Percentiles rank a stretch among this genome's conserved stretches.
Evolutionary conservation across 495 filamentous ascomycete species (phyloP).

Genomic region (Cetradonia linearis): DNA sequence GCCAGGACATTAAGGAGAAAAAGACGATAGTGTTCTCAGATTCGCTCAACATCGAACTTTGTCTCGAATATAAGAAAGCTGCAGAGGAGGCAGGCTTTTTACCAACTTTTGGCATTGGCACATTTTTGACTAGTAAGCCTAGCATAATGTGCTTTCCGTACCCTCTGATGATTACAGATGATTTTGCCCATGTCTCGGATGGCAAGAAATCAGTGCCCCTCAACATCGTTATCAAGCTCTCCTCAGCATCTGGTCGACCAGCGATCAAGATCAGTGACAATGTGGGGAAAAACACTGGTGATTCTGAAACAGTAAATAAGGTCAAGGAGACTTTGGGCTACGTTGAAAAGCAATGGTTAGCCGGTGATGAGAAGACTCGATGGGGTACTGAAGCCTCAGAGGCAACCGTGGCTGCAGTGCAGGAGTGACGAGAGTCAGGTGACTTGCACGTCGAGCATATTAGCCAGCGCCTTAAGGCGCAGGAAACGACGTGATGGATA

Average conservation of each 20-base stretch:
- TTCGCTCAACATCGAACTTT: constrained; percentile 81
- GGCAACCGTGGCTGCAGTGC: constrained; percentile 6
- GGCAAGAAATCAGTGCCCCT: constrained; percentile 81
- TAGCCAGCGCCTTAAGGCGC: background rate
- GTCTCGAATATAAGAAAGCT: constrained; percentile 75
- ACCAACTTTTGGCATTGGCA: constrained; percentile 85
- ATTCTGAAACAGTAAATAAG: constrained; percentile 61
- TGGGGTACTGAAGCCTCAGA: constrained; percentile 45
- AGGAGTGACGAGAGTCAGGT: background rate
- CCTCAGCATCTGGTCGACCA: constrained; percentile 67
- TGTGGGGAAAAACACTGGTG: constrained; percentile 90
- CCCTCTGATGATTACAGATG: constrained; percentile 42
- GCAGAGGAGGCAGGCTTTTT: constrained; percentile 72
- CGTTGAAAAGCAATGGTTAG: constrained; percentile 68
- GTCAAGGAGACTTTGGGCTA: constrained; percentile 85
- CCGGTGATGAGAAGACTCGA: constrained; percentile 71
- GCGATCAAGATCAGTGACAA: constrained; percentile 97
- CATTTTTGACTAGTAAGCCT: constrained; percentile 73
- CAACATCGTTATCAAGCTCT: constrained; percentile 96
- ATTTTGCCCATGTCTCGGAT: constrained; percentile 58
- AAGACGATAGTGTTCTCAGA: constrained; percentile 98
- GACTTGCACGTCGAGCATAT: background rate
- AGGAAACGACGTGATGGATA: background rate
- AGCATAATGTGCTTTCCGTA: background rate
- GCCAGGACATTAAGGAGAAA: constrained; percentile 60